These are phyloP conservation scores for Metschnikowia similis DNA, from an alignment of 805 yeast genomes.

Conservation along the genomic window DNA sequence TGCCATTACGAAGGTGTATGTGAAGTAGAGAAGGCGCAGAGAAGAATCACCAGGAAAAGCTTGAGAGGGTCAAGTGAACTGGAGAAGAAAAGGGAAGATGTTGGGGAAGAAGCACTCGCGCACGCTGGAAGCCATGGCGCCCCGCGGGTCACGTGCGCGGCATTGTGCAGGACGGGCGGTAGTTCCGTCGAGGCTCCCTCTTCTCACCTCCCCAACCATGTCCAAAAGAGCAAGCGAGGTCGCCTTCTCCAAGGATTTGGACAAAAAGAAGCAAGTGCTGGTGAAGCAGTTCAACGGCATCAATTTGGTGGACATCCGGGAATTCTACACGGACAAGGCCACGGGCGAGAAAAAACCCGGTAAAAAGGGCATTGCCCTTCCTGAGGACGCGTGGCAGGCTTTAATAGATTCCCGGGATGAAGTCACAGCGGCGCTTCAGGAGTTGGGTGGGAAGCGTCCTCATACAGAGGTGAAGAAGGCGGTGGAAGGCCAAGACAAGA, in stretches of 20 bases:
- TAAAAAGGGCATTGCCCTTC: conserved; percentile 65
- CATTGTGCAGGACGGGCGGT: too few species aligned
- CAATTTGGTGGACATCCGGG: conserved; percentile 77
- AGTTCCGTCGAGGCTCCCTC: too few species aligned
- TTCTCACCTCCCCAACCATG: neutral
- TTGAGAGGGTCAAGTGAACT: too few species aligned
- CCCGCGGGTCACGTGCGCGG: too few species aligned
- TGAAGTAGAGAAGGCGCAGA: too few species aligned
- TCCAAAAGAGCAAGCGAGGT: neutral
- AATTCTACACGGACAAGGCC: conserved; percentile 56
- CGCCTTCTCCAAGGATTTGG: conserved; percentile 16
- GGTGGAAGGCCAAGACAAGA: conserved; percentile 31
- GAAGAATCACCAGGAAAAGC: too few species aligned
- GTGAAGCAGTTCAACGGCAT: conserved; percentile 68
- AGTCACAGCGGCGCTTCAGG: conserved; percentile 47
- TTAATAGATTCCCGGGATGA: conserved; percentile 44
- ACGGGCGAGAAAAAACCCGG: conserved; percentile 75
- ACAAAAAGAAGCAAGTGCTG: conserved; percentile 55
- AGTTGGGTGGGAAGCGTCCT: neutral
- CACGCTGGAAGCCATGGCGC: too few species aligned
- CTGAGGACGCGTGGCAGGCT: conserved; percentile 51
- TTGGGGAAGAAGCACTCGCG: too few species aligned
- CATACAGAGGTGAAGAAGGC: neutral
- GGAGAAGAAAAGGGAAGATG: too few species aligned
- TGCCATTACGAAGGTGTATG: too few species aligned